Evolutionary conservation across 176 grass and related monocot genomes (phyloP), one percentile per base, ranked within the genome.

Genomic region (Zea luxurians): DNA sequence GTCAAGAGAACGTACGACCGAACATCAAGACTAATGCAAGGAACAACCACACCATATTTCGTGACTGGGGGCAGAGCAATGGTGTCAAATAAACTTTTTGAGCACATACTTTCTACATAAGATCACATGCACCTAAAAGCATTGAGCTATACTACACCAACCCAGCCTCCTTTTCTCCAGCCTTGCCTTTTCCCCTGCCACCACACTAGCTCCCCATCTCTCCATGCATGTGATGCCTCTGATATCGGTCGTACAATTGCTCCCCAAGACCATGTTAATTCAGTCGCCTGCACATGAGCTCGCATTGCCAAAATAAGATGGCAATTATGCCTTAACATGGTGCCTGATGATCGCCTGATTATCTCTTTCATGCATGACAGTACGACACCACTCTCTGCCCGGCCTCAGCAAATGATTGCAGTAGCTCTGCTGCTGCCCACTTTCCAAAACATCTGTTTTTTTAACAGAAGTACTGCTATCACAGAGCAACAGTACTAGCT

Each of bases 111-210:
- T 82, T 45, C 68, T 59, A 53, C 18, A 48, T 48, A 68, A 43
- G 27, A 83, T 74, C 80, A 84, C 86, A 84, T 80, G 86, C 70
- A 47, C 69, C 80, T 75, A 70, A 87, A 70, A 87, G 73, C 41
- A 38, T 61, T 48, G 64, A 84, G 46, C 46, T 81, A 73, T 70
- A 70, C 68, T 37, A 55, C 67, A 54, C 43, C 38, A 1, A 27
- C 27, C 27, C 18, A 48, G 10, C 10, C 46, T 50, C 66, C 20
- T 53, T 84, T 69, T 74, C 11, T 21, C 62, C 80, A 27, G 0
- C 27, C 27, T 27, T 27, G 45, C 38, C 54, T 79, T 74, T 79
- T 74, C 43, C 37, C 12, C 67, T 70, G 57, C 37, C 81, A 88
- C 54, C 76, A 75, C 63, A 62, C 54, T n/a, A n/a, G n/a, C n/a